Evolutionary conservation across 1,284 basidiomycete genomes (phyloP).

Genomic region (Trametes sp.): DNA sequence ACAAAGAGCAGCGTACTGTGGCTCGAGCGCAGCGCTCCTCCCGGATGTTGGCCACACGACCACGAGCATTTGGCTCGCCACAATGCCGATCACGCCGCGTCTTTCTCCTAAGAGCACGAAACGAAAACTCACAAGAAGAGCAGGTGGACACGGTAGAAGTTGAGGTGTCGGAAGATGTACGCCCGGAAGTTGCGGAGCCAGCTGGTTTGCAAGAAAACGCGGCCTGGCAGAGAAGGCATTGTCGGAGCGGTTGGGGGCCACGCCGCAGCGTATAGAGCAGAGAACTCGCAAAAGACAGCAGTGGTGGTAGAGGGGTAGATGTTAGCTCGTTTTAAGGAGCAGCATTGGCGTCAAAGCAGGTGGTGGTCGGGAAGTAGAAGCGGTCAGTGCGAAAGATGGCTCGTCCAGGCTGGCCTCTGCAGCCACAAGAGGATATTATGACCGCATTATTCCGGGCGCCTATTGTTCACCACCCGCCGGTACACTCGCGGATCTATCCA

Average conservation of each 20-base stretch:
- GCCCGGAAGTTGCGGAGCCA: slow-evolving; percentile 14
- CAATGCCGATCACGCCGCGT: not conserved
- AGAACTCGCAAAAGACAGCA: slow-evolving; percentile 12
- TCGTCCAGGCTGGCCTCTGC: not conserved
- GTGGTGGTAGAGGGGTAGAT: slow-evolving; percentile 11
- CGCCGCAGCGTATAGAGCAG: not conserved
- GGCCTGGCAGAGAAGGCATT: slow-evolving; percentile 27
- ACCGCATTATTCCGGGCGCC: slow-evolving; percentile 17
- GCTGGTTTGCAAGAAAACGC: slow-evolving; percentile 13
- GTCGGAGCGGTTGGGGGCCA: not conserved
- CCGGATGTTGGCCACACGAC: not conserved
- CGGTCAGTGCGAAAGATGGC: slow-evolving; percentile 20
- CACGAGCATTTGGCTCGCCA: not conserved
- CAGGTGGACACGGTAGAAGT: slow-evolving; percentile 73
- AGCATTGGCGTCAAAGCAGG: slow-evolving; percentile 21
- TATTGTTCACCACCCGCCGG: not conserved
- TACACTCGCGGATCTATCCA: not conserved
- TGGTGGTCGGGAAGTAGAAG: slow-evolving; percentile 21
- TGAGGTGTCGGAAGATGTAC: slow-evolving; percentile 57
- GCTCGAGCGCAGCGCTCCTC: not conserved
- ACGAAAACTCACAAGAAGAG: slow-evolving; percentile 55
- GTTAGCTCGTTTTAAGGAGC: slow-evolving; percentile 27
- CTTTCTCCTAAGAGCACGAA: not conserved
- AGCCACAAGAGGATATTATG: slow-evolving; percentile 15
- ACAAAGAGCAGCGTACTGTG: not conserved